Base-by-base conservation (phyloP, 352 stramenopile species). In the Phytophthora kernoviae region DNA sequence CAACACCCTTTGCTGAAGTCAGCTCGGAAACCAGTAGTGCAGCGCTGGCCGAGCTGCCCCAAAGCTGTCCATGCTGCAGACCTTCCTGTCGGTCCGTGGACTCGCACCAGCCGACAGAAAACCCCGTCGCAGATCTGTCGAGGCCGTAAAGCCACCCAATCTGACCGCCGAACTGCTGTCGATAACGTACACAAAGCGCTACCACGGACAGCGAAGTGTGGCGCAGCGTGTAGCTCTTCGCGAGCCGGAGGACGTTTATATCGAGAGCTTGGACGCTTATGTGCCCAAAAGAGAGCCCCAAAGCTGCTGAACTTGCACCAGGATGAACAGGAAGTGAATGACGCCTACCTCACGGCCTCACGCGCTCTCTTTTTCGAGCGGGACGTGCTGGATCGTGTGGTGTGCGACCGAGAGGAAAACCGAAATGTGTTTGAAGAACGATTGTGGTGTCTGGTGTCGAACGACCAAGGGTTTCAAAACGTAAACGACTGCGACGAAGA, bases 331-430 rank as follows among this genome's bases (percentile, higher is more conserved):
- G 44, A 73, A 12, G 58, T 85, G 18, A 73, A 56, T 46, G 49
- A 57, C 2, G 58, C 69, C 14, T 91, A 84, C 44, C 20, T 73
- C 18, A 60, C 60, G 17, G 57, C 64, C 36, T 82, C 70, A n/a
- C 65, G 79, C 41, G 54, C 65, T 0, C 43, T 82, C 15, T 69
- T 68, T 58, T 91, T 77, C 53, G 65, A 81, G 61, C 72, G 76
- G 11, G 69, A 84, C 26, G 54, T 80, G 12, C 65, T 88, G n/a
- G 77, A 86, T 43, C 70, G 65, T 24, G 64, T 69, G 4, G 79
- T 87, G 34, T 86, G 71, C 27, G 76, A 86, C 39, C 59, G 73
- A 24, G 42, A 74, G 15, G 62, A 74, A 45, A 90, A 88, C 54
- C 78, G 76, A 18, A 39, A 32, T 2, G 24, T 48, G 43, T 84